phyloP scores from a whole-genome alignment of 441 rosid genomes.

The Caryocar brasiliense region DNA sequence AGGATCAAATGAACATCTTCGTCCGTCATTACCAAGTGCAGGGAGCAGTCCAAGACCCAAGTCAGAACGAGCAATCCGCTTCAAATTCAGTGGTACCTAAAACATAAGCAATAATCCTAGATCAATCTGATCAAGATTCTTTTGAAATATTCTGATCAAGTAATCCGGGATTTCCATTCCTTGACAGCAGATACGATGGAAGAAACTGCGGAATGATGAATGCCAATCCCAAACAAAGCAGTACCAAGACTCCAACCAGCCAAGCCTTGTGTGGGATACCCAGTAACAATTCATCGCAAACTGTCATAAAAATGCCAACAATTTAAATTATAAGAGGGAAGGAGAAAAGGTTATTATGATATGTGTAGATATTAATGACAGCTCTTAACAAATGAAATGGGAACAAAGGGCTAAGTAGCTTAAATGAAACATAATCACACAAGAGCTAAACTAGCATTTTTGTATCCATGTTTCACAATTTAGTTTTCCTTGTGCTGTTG shows the following conservation, averaged over 20 bases:
- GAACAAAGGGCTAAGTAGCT: neutral
- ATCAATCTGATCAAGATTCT: slow-evolving; percentile 21
- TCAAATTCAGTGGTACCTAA: no score
- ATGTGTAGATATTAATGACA: no score
- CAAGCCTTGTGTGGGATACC: slow-evolving; percentile 68
- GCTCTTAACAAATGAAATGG: no score
- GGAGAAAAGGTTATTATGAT: neutral
- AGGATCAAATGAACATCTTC: no score
- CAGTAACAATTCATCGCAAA: slow-evolving; percentile 67
- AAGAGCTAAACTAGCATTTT: neutral
- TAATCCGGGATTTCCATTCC: slow-evolving; percentile 10
- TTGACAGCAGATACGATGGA: slow-evolving; percentile 34
- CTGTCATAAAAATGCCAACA: slow-evolving; percentile 27
- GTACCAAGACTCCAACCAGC: slow-evolving; percentile 54
- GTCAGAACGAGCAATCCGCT: no score
- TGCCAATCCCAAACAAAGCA: slow-evolving; percentile 54
- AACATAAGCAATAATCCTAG: neutral
- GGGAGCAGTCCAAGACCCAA: no score
- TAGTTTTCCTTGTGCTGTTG: neutral
- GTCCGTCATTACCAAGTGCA: no score
- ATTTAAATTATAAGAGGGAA: neutral
- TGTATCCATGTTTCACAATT: neutral
- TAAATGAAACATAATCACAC: neutral
- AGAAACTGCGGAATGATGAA: slow-evolving; percentile 51
- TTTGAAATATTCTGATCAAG: slow-evolving; percentile 21